Percentiles rank a stretch among this genome's conserved stretches.
Conservation (phyloP, 768 basidiomycete species). For the Mrakia blollopis region DNA sequence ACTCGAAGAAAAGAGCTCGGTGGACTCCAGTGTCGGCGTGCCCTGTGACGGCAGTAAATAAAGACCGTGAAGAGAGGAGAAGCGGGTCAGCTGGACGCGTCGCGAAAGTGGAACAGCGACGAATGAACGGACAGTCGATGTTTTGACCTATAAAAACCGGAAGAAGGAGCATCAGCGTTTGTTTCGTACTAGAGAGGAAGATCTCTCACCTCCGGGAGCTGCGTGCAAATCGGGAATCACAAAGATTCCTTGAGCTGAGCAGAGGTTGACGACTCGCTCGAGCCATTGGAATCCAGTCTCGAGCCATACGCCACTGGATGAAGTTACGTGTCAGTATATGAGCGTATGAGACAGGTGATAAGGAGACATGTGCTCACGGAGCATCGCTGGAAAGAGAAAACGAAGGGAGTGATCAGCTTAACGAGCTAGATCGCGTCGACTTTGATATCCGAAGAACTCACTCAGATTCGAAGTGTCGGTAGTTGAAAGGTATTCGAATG, state of each 20-base stretch:
- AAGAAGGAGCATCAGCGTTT: no score
- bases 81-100: not conserved
- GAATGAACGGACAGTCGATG: slow-evolving; percentile 51
- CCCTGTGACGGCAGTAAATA: no score
- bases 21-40: slow-evolving; percentile 17
- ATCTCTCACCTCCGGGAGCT: slow-evolving; percentile 47
- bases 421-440: no score
- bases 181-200: no score
- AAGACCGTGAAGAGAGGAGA: not conserved
- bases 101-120: not conserved
- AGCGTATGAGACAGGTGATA: no score
- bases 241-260: slow-evolving; percentile 66
- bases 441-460: no score
- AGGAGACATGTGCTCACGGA: slow-evolving; percentile 34
- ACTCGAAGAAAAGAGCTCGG: slow-evolving; percentile 10
- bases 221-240: slow-evolving; percentile 78
- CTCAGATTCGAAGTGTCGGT: slow-evolving; percentile 63
- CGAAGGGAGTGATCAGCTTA: no score
- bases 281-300: slow-evolving; percentile 72
- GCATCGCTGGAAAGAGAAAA: not conserved
- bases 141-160: no score
- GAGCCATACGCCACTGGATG: slow-evolving; percentile 51
- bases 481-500: slow-evolving; percentile 70
- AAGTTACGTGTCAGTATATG: no score
- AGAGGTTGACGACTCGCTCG: slow-evolving; percentile 70